A percentile compares a stretch with the other conserved stretches of the same genome.
These are phyloP conservation scores for Ustilago lituana DNA, from an alignment of 1,284 basidiomycete genomes.

Conservation along the genomic window DNA sequence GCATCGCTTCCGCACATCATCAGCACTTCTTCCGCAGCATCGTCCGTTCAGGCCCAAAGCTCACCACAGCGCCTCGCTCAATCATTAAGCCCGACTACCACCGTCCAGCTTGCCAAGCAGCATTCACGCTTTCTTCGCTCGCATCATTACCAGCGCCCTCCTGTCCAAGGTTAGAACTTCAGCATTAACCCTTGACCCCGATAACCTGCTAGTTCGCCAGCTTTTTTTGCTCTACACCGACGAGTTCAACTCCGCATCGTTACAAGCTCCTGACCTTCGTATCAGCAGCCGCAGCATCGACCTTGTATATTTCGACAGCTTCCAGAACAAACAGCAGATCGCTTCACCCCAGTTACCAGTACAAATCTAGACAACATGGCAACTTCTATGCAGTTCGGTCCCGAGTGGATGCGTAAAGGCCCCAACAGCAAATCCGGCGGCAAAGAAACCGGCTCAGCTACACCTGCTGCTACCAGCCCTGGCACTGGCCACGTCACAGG, in stretches of 20 bases:
- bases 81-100: too few relatives aligned
- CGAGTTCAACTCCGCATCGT: too few relatives aligned
- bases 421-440: constrained; percentile 47
- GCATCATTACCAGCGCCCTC: neutral
- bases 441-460: constrained; percentile 23
- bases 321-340: too few relatives aligned
- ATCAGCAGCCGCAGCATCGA: constrained; percentile 12
- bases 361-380: constrained; percentile 56
- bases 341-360: too few relatives aligned
- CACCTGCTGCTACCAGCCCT: constrained; percentile 29
- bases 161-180: neutral
- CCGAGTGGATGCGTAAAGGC: constrained; percentile 65
- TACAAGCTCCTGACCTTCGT: constrained; percentile 1
- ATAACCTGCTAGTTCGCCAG: neutral
- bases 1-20: neutral
- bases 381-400: constrained; percentile 63
- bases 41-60: neutral
- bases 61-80: neutral
- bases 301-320: neutral
- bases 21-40: neutral
- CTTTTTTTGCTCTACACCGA: too few relatives aligned
- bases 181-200: neutral
- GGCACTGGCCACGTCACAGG: constrained; percentile 19
- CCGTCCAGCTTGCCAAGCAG: neutral
- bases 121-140: neutral